A percentile compares a stretch with the other conserved stretches of the same genome.
These are phyloP conservation scores for Globisporangium cystogenes DNA, from an alignment of 352 stramenopile genomes.

Conservation along the genomic window DNA sequence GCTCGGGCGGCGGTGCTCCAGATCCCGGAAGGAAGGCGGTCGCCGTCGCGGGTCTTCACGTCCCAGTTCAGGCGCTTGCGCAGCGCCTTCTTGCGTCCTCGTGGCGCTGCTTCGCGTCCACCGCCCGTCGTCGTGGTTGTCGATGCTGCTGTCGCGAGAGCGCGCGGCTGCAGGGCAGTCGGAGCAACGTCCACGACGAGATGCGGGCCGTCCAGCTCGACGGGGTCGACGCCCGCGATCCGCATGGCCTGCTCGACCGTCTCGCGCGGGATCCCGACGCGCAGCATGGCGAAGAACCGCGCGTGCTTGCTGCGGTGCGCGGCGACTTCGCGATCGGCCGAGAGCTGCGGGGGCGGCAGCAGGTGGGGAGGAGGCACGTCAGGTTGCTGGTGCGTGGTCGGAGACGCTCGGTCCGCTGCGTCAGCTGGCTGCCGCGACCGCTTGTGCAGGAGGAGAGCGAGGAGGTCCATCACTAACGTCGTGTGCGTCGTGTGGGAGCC, in stretches of 20 bases:
- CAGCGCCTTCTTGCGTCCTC: slow-evolving; percentile 7
- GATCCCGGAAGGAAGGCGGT: slow-evolving; percentile 10
- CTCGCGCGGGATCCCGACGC: slow-evolving; percentile 31
- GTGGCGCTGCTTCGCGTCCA: background rate
- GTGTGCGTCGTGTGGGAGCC: background rate
- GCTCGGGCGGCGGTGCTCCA: slow-evolving; percentile 31
- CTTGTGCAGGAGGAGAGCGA: slow-evolving; percentile 4
- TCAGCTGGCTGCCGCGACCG: background rate
- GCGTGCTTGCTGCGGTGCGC: slow-evolving; percentile 29
- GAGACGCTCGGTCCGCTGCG: too few relatives aligned
- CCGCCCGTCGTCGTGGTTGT: too few relatives aligned
- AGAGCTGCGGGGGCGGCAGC: background rate
- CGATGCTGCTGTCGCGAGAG: background rate
- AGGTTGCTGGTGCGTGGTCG: too few relatives aligned
- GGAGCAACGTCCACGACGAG: slow-evolving; percentile 1
- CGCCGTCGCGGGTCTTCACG: slow-evolving; percentile 2
- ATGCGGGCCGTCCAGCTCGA: slow-evolving; percentile 14
- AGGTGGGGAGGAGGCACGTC: background rate
- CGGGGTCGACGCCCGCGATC: slow-evolving; percentile 29
- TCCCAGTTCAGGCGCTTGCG: slow-evolving; percentile 14
- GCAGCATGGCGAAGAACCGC: slow-evolving; percentile 52
- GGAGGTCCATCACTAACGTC: slow-evolving; percentile 1
- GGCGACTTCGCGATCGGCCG: slow-evolving; percentile 23
- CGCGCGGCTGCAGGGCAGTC: background rate
- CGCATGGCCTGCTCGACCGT: slow-evolving; percentile 49